Evolutionary conservation across 768 basidiomycete genomes (phyloP).

Genomic region (Lactifluus piperatus): DNA sequence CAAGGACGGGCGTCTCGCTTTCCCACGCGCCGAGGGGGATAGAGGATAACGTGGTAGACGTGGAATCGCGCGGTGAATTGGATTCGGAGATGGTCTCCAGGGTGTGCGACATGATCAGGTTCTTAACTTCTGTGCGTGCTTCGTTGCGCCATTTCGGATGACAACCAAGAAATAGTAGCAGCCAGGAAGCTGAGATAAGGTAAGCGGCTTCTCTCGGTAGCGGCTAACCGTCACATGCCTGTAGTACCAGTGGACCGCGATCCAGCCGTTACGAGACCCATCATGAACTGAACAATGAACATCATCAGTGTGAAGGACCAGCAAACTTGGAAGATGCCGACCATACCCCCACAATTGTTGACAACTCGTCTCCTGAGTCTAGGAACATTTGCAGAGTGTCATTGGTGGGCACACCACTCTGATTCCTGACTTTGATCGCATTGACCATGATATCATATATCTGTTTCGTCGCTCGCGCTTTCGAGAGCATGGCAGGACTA

Average conservation of each 20-base stretch:
- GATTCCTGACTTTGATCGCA: constrained; percentile 48
- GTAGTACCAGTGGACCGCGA: constrained; percentile 73
- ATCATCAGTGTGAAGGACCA: constrained; percentile 18
- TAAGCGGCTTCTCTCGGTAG: constrained; percentile 9
- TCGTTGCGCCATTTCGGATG: constrained; percentile 56
- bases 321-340: not conserved
- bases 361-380: constrained; percentile 58
- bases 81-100: constrained; percentile 2
- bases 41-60: constrained; percentile 42
- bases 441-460: constrained; percentile 61
- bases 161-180: constrained; percentile 62
- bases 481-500: constrained; percentile 59
- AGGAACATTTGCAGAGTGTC: constrained; percentile 71
- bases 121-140: constrained; percentile 52
- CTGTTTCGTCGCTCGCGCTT: constrained; percentile 63
- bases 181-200: constrained; percentile 51
- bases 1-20: constrained; percentile 55
- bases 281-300: constrained; percentile 51
- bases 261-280: constrained; percentile 76
- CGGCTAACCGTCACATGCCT: constrained; percentile 27
- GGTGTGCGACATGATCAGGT: constrained; percentile 31
- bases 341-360: constrained; percentile 62
- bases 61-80: constrained; percentile 21
- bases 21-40: constrained; percentile 69
- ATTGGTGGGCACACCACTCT: constrained; percentile 46